phyloP scores from a whole-genome alignment of 2,329 filamentous ascomycete genomes.

The Elsinoe perseae region DNA sequence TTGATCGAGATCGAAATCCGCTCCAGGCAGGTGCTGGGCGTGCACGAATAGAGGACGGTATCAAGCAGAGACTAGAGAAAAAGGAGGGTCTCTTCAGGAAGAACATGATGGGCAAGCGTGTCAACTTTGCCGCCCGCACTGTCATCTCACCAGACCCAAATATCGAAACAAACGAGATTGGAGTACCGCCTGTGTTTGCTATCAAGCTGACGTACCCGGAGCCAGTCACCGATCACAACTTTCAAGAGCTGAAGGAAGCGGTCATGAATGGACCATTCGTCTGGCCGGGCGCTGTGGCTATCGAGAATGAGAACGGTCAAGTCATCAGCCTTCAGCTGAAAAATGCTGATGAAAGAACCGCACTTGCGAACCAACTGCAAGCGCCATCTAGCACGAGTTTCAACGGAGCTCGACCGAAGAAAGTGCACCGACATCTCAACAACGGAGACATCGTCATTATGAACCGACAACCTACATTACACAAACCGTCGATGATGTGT shows the following conservation, averaged over 20 bases:
- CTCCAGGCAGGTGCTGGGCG: conserved; percentile 69
- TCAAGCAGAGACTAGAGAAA: conserved; percentile 97
- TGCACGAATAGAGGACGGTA: conserved; percentile 71
- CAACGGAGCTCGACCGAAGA: conserved; percentile 78
- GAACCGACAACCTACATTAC: conserved; percentile 96
- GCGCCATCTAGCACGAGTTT: conserved; percentile 69
- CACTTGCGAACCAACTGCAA: conserved; percentile 85
- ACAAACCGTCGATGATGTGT: conserved; percentile 99
- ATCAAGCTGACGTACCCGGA: conserved; percentile 94
- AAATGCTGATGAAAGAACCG: conserved; percentile 76
- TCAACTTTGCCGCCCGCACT: conserved; percentile 94
- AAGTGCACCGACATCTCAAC: conserved; percentile 90
- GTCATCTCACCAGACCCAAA: conserved; percentile 98
- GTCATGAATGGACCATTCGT: conserved; percentile 90
- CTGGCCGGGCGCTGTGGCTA: conserved; percentile 89
- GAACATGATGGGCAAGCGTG: conserved; percentile 99
- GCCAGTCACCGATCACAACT: conserved; percentile 94
- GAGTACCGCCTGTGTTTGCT: conserved; percentile 95
- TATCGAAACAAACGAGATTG: conserved; percentile 98
- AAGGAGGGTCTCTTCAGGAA: conserved; percentile 97
- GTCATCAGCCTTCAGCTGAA: conserved; percentile 83
- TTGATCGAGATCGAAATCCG: conserved; percentile 82
- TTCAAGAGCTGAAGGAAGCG: conserved; percentile 88
- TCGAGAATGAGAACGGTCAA: conserved; percentile 92
- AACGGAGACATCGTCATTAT: conserved; percentile 97